Conservation (phyloP, 2,329 filamentous ascomycete species). For the Cercospora canescens region DNA sequence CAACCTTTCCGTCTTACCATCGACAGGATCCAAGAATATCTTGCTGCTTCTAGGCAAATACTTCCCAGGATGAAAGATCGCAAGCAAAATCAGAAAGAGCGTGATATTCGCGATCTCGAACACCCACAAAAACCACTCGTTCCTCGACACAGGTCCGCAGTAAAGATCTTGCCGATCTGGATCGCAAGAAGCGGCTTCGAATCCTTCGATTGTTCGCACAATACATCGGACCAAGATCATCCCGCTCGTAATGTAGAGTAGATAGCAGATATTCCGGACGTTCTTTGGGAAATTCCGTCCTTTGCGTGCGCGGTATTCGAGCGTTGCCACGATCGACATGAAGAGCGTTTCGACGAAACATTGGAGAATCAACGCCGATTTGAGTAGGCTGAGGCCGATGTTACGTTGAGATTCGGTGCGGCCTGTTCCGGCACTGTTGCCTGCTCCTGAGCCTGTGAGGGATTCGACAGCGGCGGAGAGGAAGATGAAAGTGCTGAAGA, state of each 20-base stretch:
- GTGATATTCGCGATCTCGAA: constrained; percentile 57
- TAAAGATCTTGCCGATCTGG: constrained; percentile 24
- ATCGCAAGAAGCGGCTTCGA: constrained; percentile 29
- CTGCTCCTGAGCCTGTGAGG: constrained; percentile 54
- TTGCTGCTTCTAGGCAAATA: constrained; percentile 52
- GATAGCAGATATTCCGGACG: constrained; percentile 44
- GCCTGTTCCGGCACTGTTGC: constrained; percentile 46
- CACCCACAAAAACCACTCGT: constrained; percentile 57
- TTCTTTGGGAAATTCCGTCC: constrained; percentile 46
- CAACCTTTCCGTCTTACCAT: constrained; percentile 52
- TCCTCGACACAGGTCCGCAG: constrained; percentile 40
- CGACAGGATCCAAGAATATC: constrained; percentile 49
- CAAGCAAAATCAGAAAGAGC: constrained; percentile 52
- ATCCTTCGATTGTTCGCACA: constrained; percentile 55
- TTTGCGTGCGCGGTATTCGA: constrained; percentile 43
- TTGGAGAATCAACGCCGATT: constrained; percentile 53
- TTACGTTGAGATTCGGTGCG: constrained; percentile 39
- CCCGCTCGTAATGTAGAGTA: constrained; percentile 51
- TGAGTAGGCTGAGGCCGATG: constrained; percentile 49
- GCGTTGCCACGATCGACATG: constrained; percentile 46
- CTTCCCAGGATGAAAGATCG: constrained; percentile 53
- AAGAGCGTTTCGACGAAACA: constrained; percentile 53
- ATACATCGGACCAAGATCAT: constrained; percentile 53
- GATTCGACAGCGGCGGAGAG: constrained; percentile 54
- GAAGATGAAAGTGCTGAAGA: constrained; percentile 60